Conservation (phyloP, 441 rosid genomes). For the Croton laevigatus region DNA sequence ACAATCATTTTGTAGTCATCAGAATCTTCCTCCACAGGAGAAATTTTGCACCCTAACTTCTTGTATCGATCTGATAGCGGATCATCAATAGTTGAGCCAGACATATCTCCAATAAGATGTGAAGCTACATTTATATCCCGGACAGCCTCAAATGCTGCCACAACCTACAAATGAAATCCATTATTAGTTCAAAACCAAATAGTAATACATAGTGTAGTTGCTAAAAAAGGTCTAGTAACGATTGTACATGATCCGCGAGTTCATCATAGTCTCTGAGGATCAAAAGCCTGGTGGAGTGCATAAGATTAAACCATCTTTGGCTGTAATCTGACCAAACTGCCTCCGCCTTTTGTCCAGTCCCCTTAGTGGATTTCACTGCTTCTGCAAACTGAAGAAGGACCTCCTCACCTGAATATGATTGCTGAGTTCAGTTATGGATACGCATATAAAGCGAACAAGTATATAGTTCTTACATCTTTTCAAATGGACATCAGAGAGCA, state of each 20-base stretch:
- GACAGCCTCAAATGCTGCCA: conserved; percentile 57
- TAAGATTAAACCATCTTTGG: conserved; percentile 66
- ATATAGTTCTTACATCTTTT: conserved; percentile 44
- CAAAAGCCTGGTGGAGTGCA: conserved; percentile 68
- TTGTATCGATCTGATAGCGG: conserved; percentile 58
- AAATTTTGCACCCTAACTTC: conserved; percentile 58
- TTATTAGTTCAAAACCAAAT: background rate
- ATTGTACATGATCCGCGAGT: conserved; percentile 68
- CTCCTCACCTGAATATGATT: conserved; percentile 53
- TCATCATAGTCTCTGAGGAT: conserved; percentile 60
- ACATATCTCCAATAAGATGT: conserved; percentile 63
- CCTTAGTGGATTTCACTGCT: conserved; percentile 46
- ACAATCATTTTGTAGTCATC: conserved; percentile 74
- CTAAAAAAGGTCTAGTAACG: background rate
- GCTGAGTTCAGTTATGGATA: background rate
- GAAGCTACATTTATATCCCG: conserved; percentile 70
- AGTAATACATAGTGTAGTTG: background rate
- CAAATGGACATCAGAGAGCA: conserved; percentile 61
- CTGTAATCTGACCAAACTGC: conserved; percentile 75
- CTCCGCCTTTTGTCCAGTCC: conserved; percentile 49
- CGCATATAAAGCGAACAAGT: background rate
- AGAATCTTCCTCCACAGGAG: conserved; percentile 52
- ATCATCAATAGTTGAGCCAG: conserved; percentile 65
- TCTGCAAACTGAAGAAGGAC: conserved; percentile 53
- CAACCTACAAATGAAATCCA: conserved; percentile 40